These are phyloP conservation scores for Begonia peltatifolia DNA, from an alignment of 306 rosid species.

Conservation along the genomic window DNA sequence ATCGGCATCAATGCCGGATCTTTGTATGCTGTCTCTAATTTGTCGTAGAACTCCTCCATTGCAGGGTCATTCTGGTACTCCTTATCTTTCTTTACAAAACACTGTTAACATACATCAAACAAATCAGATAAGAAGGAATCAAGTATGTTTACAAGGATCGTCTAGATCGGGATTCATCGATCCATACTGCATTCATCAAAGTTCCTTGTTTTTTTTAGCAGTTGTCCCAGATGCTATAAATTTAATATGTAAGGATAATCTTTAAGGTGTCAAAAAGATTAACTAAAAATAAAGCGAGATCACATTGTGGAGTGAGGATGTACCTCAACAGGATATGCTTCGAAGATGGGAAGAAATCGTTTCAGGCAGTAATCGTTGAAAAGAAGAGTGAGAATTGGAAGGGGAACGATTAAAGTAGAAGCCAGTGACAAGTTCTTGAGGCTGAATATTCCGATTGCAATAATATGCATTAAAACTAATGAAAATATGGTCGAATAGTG, in stretches of 20 bases:
- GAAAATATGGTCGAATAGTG: conserved; percentile 59
- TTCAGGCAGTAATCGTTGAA: conserved; percentile 61
- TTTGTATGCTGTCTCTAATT: conserved; percentile 34
- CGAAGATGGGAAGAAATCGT: conserved; percentile 52
- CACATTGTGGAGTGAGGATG: not conserved
- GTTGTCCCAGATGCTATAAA: too few species aligned
- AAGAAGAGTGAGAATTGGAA: conserved; percentile 66
- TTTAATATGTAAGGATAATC: too few species aligned
- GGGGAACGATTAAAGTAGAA: conserved; percentile 48
- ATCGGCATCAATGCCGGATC: conserved; percentile 50
- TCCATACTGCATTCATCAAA: too few species aligned
- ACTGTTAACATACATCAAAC: conserved; percentile 19
- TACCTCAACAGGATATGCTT: conserved; percentile 56
- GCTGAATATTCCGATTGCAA: conserved; percentile 72
- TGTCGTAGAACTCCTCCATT: conserved; percentile 37
- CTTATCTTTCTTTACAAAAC: conserved; percentile 64
- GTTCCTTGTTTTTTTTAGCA: too few species aligned
- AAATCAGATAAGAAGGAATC: too few species aligned
- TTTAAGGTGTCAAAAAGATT: too few species aligned
- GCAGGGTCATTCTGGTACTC: conserved; percentile 35
- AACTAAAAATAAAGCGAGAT: too few species aligned
- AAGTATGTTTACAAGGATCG: too few species aligned
- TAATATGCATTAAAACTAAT: conserved; percentile 65
- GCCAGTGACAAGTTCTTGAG: conserved; percentile 57
- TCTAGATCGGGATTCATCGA: too few species aligned